These are phyloP conservation scores for Lineolata rhizophorae DNA, from an alignment of 495 filamentous ascomycete species.

Conservation along the genomic window DNA sequence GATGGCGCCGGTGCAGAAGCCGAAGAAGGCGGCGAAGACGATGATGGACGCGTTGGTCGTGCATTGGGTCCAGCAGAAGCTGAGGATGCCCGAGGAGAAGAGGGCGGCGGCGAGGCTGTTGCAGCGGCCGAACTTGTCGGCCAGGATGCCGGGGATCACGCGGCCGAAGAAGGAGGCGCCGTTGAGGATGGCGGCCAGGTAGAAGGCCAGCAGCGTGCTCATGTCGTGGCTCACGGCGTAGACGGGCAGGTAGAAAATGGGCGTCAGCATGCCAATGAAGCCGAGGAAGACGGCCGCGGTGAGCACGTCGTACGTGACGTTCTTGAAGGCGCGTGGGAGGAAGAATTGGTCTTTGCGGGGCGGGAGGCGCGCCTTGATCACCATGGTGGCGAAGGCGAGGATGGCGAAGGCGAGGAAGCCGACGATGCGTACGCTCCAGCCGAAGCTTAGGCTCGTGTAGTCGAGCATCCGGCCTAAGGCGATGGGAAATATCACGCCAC, in stretches of 20 bases:
- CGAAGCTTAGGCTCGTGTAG: slow-evolving; percentile 38
- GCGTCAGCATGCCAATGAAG: slow-evolving; percentile 27
- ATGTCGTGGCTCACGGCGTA: slow-evolving; percentile 35
- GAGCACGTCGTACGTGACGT: slow-evolving; percentile 29
- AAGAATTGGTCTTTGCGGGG: slow-evolving; percentile 30
- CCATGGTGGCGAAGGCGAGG: slow-evolving; percentile 35
- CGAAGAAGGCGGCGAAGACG: slow-evolving; percentile 40
- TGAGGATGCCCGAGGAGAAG: slow-evolving; percentile 33
- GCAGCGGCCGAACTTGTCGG: slow-evolving; percentile 48
- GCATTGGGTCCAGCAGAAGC: slow-evolving; percentile 45
- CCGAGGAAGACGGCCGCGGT: slow-evolving; percentile 33
- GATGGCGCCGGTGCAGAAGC: slow-evolving; percentile 52
- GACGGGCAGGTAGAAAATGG: slow-evolving; percentile 45
- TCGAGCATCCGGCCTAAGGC: slow-evolving; percentile 45
- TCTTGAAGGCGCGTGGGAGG: slow-evolving; percentile 31
- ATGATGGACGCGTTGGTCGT: slow-evolving; percentile 35
- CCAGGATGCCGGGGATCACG: slow-evolving; percentile 42
- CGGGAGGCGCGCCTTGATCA: slow-evolving; percentile 39
- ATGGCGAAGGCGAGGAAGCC: slow-evolving; percentile 47
- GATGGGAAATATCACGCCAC: slow-evolving; percentile 45
- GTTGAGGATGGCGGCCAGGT: slow-evolving; percentile 49
- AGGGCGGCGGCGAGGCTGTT: slow-evolving; percentile 46
- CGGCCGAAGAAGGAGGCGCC: slow-evolving; percentile 42
- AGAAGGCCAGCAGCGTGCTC: slow-evolving; percentile 29
- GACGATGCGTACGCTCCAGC: slow-evolving; percentile 46